Conservation (phyloP, 805 yeast species). For the Myxozyma mucilagina region DNA sequence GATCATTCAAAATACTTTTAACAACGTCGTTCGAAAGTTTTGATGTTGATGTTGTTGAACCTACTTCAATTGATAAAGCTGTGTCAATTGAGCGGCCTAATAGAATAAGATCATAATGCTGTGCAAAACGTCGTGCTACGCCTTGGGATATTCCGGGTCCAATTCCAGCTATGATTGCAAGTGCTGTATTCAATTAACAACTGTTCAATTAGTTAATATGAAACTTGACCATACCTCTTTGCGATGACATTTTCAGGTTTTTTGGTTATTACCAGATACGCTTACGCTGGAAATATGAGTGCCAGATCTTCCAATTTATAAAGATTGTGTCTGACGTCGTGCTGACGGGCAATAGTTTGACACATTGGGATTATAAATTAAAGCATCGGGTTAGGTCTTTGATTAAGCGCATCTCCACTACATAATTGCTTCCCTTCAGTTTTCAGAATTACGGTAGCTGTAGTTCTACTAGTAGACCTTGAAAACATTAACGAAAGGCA, state of each 20-base stretch:
- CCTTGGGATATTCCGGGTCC: slow-evolving; percentile 26
- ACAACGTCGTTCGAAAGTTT: background rate
- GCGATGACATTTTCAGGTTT: background rate
- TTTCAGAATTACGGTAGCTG: too few species aligned
- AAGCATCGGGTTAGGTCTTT: too few species aligned
- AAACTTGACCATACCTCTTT: background rate
- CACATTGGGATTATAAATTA: too few species aligned
- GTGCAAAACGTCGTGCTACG: slow-evolving; percentile 19
- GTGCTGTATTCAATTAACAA: slow-evolving; percentile 3
- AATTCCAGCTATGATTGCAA: slow-evolving; percentile 26
- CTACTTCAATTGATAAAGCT: background rate
- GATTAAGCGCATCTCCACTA: too few species aligned
- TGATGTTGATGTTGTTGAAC: background rate
- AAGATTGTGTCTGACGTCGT: background rate
- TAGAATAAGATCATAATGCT: slow-evolving; percentile 17
- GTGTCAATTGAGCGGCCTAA: slow-evolving; percentile 18
- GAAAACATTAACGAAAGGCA: too few species aligned
- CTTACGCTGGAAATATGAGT: background rate
- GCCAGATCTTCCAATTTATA: background rate
- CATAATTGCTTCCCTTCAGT: too few species aligned
- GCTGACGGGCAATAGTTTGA: background rate
- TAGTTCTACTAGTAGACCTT: too few species aligned
- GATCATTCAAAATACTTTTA: slow-evolving; percentile 4
- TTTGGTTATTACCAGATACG: background rate
- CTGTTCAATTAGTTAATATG: too few species aligned